These are phyloP conservation scores for Aspergillus persii DNA, from an alignment of 2,329 filamentous ascomycete species.

Conservation along the genomic window DNA sequence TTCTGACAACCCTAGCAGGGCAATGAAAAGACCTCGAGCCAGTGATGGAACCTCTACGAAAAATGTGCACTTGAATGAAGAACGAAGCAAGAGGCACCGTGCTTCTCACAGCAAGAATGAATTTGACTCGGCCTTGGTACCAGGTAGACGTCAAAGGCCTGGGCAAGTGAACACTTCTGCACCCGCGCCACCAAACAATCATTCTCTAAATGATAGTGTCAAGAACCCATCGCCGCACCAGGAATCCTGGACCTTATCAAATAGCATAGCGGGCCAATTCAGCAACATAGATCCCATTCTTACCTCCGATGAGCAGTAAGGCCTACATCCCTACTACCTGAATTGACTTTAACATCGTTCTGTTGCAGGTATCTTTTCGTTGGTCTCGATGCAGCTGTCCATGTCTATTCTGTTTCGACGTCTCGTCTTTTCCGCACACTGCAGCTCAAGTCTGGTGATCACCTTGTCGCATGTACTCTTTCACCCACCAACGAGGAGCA, in stretches of 20 bases:
- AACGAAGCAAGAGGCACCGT: slow-evolving; percentile 32
- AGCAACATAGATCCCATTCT: slow-evolving; percentile 57
- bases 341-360: slow-evolving; percentile 5
- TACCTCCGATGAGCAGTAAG: slow-evolving; percentile 56
- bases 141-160: neutral
- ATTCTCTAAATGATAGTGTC: slow-evolving; percentile 12
- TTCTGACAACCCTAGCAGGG: slow-evolving; percentile 17
- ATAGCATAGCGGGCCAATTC: slow-evolving; percentile 55
- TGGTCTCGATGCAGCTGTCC: slow-evolving; percentile 70
- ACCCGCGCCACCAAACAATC: neutral
- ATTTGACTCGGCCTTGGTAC: slow-evolving; percentile 18
- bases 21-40: slow-evolving; percentile 31
- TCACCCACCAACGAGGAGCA: slow-evolving; percentile 52
- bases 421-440: slow-evolving; percentile 78
- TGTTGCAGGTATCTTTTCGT: slow-evolving; percentile 66
- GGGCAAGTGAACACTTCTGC: neutral
- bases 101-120: slow-evolving; percentile 23
- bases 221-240: slow-evolving; percentile 10
- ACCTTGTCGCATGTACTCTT: slow-evolving; percentile 52
- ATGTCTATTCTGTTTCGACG: slow-evolving; percentile 76
- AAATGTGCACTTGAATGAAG: slow-evolving; percentile 18
- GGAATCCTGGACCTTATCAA: slow-evolving; percentile 47
- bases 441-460: slow-evolving; percentile 48
- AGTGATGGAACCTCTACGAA: slow-evolving; percentile 28
- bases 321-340: slow-evolving; percentile 1